A percentile compares a stretch with the other conserved stretches of the same genome.
These are phyloP conservation scores for Coemansia sp. DNA, from an alignment of 192 early-diverging fungal genomes.

Conservation along the genomic window DNA sequence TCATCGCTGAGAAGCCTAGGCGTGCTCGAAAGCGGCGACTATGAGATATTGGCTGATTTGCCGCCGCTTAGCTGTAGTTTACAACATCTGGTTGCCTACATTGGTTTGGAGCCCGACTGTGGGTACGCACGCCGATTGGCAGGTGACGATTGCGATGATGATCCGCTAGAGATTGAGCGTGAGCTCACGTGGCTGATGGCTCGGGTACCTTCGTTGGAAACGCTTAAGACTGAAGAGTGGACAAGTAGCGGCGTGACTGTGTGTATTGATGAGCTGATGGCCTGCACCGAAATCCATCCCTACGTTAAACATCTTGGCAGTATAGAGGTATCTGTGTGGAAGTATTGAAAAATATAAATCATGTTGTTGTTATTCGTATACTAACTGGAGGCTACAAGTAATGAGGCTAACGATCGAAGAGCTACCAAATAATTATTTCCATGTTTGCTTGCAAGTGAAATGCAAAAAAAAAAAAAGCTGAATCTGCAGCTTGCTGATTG, in stretches of 20 bases:
- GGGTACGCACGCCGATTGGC: background rate
- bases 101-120: constrained; percentile 15
- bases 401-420: too few relatives aligned
- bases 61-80: constrained; percentile 38
- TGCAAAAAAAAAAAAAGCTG: too few relatives aligned
- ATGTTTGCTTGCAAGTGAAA: too few relatives aligned
- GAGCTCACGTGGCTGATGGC: constrained; percentile 43
- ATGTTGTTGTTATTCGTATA: too few relatives aligned
- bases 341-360: constrained; percentile 14
- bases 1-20: constrained; percentile 24
- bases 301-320: constrained; percentile 18
- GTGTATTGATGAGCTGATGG: constrained; percentile 30
- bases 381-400: too few relatives aligned
- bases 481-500: too few relatives aligned
- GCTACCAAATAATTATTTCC: too few relatives aligned
- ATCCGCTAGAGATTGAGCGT: constrained; percentile 26
- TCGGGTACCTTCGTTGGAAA: constrained; percentile 29
- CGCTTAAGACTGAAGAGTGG: constrained; percentile 33
- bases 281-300: constrained; percentile 3
- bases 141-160: background rate
- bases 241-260: constrained; percentile 22
- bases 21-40: constrained; percentile 17
- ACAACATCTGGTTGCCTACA: constrained; percentile 26
- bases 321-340: constrained; percentile 28
- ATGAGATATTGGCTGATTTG: constrained; percentile 18